A percentile compares a stretch with the other conserved stretches of the same genome.
These are phyloP conservation scores for Termitomyces bulborhizus DNA, from an alignment of 768 basidiomycete species.

Conservation along the genomic window DNA sequence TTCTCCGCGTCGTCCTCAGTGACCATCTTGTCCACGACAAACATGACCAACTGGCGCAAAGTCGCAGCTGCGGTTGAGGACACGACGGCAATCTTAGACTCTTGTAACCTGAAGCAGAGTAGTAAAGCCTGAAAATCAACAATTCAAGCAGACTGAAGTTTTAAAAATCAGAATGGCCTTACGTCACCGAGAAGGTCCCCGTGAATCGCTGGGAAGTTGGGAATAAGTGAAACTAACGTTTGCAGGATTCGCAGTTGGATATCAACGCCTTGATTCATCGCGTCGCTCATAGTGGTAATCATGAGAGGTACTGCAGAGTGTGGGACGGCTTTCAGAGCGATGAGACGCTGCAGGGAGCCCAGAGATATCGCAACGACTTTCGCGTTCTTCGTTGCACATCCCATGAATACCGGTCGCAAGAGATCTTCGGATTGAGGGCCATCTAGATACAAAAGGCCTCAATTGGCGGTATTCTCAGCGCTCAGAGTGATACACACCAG, in stretches of 20 bases:
- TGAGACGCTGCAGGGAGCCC: slow-evolving; percentile 86
- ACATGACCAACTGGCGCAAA: slow-evolving; percentile 93
- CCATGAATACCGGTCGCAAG: slow-evolving; percentile 86
- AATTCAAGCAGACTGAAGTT: neutral
- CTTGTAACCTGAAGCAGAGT: slow-evolving; percentile 94
- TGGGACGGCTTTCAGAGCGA: slow-evolving; percentile 80
- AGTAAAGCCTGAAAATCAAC: slow-evolving; percentile 61
- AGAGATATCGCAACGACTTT: slow-evolving; percentile 93
- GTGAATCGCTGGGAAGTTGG: slow-evolving; percentile 79
- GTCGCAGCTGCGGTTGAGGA: slow-evolving; percentile 97
- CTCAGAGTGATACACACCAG: slow-evolving; percentile 45
- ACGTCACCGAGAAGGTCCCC: slow-evolving; percentile 79
- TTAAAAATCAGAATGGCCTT: neutral
- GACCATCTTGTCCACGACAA: slow-evolving; percentile 92
- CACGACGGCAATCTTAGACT: slow-evolving; percentile 92
- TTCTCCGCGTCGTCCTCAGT: slow-evolving; percentile 56
- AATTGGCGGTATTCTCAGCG: slow-evolving; percentile 1
- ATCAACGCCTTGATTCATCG: slow-evolving; percentile 92
- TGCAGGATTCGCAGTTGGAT: slow-evolving; percentile 94
- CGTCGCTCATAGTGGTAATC: slow-evolving; percentile 78
- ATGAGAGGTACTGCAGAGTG: slow-evolving; percentile 74
- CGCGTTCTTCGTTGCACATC: slow-evolving; percentile 86
- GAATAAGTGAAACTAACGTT: slow-evolving; percentile 85
- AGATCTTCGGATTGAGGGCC: slow-evolving; percentile 77
- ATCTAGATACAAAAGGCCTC: slow-evolving; percentile 34